Conservation (phyloP, 768 basidiomycete genomes). For the Saitozyma podzolica region DNA sequence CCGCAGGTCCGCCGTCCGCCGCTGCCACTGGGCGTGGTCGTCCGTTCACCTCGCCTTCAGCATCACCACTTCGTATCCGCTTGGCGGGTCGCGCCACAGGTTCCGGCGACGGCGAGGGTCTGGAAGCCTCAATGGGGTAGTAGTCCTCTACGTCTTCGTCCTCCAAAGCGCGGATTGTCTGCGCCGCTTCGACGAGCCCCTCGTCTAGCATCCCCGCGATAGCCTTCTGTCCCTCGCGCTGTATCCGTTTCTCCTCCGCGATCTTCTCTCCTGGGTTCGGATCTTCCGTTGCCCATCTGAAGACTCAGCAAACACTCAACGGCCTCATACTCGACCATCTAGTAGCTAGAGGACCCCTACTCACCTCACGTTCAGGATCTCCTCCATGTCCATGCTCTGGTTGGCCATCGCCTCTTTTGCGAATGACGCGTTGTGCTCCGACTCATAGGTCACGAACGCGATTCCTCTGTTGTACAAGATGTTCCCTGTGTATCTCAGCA, state of each 20-base stretch:
- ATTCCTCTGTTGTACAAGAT: conserved; percentile 92
- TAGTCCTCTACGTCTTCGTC: conserved; percentile 61
- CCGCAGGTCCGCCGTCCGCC: conserved; percentile 34
- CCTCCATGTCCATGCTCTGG: conserved; percentile 94
- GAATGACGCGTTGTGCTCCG: conserved; percentile 84
- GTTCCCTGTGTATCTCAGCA: conserved; percentile 60
- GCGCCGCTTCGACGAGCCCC: conserved; percentile 82
- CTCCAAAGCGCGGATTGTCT: conserved; percentile 81
- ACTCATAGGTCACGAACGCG: conserved; percentile 92
- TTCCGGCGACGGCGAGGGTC: conserved; percentile 28
- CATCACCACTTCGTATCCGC: conserved; percentile 16
- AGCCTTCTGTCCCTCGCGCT: conserved; percentile 80
- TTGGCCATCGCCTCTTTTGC: conserved; percentile 99
- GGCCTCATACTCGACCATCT: not conserved
- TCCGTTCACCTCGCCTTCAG: conserved; percentile 43
- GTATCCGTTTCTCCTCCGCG: conserved; percentile 77
- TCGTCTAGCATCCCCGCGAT: conserved; percentile 81
- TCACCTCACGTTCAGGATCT: conserved; percentile 88
- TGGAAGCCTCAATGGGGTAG: conserved; percentile 51
- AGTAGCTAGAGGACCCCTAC: conserved; percentile 11
- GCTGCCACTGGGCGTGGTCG: not conserved
- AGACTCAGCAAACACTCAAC: not conserved
- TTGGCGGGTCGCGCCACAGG: conserved; percentile 37
- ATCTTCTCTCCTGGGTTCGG: conserved; percentile 91
- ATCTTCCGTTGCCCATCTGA: conserved; percentile 92